Base-by-base conservation (phyloP, 306 rosid genomes). In the Sechiopsis laciniata region DNA sequence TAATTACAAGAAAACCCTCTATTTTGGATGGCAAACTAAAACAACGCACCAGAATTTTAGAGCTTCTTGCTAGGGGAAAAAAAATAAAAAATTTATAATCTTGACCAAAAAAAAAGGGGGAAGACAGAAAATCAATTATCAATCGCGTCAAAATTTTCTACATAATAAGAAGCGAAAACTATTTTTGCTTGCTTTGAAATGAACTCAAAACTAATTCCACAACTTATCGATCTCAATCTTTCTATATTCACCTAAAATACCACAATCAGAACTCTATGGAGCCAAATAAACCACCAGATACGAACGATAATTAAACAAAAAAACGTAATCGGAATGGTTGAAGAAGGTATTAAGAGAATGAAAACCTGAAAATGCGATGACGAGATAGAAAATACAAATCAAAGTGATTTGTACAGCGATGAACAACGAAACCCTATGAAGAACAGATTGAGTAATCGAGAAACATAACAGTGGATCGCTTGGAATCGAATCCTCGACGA, bases 21-120 rank as follows among this genome's bases (percentile, higher is more conserved):
- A 90, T 87, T 92, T 88, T 78, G 78, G 97, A 86, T 86, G 78
- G 78, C 96, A 89, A 88, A 89, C 96, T 88, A 92, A 92, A 92
- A 92, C 89, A 81, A 86, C 84, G 96, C 96, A 83, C 96, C 97
- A 90, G 88, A 90, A 85, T 80, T 83, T 88, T 87, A 63, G 96
- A 89, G 92, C 84, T 80, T 87, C 96, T 88, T 84, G 86, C 51
- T 5, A 42, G 5, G 0, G 80, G 37, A 8, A 42, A 7, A 42
- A 42, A 42, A 42, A 42, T 84, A 78, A 50, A 32, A 32, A 32
- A 21, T 77, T 48, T 42, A 22, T 46, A 24, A 82, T 82, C 90
- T 79, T 45, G 17, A 84, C 79, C 79, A 59, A 67, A 83, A 71
- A 16, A 32, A 32, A 16, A 24, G n/a, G 20, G 35, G n/a, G n/a